phyloP scores from a whole-genome alignment of 306 rosid genomes.

The Hippophae rhamnoides region DNA sequence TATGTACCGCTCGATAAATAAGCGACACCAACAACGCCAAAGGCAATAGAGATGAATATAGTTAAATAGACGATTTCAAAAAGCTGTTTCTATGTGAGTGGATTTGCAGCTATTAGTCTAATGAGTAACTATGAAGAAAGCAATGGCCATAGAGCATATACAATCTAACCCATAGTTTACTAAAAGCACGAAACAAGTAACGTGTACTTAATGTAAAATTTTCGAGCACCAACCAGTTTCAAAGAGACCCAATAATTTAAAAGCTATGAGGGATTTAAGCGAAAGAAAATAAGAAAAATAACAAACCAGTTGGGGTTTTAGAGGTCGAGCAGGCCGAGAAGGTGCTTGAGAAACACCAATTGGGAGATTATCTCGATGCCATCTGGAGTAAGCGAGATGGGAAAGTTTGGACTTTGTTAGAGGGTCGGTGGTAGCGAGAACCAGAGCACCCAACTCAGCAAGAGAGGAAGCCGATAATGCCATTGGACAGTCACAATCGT shows the following conservation, averaged over 20 bases:
- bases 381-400: slow-evolving; percentile 64
- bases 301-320: slow-evolving; percentile 49
- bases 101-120: background rate
- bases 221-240: background rate
- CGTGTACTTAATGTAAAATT: background rate
- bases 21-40: background rate
- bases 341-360: slow-evolving; percentile 55
- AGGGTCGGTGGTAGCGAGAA: slow-evolving; percentile 74
- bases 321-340: slow-evolving; percentile 34
- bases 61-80: background rate
- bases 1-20: background rate
- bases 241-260: background rate
- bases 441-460: slow-evolving; percentile 73
- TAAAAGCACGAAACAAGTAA: background rate
- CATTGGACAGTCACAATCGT: slow-evolving; percentile 11
- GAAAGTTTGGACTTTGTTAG: slow-evolving; percentile 59
- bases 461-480: slow-evolving; percentile 44
- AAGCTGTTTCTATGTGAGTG: background rate
- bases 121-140: too few relatives aligned
- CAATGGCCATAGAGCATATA: too few relatives aligned
- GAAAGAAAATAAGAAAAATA: background rate
- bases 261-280: background rate
- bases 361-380: slow-evolving; percentile 59
- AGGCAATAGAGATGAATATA: background rate
- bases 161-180: background rate